phyloP scores from a whole-genome alignment of 768 basidiomycete genomes.

The Dentipellis fragilis region DNA sequence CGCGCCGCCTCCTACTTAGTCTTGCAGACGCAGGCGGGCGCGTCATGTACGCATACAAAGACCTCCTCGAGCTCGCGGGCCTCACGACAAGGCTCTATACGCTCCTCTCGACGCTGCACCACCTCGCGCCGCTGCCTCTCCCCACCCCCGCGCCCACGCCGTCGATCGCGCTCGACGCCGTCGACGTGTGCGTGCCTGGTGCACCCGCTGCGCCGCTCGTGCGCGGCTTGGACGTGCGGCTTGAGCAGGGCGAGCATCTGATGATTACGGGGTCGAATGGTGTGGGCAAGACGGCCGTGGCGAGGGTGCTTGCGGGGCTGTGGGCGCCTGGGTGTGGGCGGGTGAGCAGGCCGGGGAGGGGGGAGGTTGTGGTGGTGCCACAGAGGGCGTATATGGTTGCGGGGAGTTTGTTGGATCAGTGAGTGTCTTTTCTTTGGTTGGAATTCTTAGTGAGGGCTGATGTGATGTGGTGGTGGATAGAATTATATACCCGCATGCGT shows the following conservation, averaged over 20 bases:
- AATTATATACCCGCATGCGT: conserved; percentile 86
- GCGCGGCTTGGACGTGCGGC: conserved; percentile 50
- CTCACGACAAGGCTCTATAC: conserved; percentile 86
- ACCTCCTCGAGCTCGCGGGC: conserved; percentile 89
- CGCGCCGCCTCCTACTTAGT: conserved; percentile 80
- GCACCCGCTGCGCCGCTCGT: conserved; percentile 37
- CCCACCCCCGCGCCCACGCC: conserved; percentile 24
- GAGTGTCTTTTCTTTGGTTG: conserved; percentile 14
- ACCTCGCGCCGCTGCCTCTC: conserved; percentile 44
- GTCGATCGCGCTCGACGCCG: conserved; percentile 53
- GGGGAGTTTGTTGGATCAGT: conserved; percentile 83
- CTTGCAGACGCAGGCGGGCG: conserved; percentile 95
- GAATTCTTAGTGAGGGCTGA: not conserved
- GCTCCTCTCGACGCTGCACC: conserved; percentile 77
- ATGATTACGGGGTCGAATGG: conserved; percentile 93
- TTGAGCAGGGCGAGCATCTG: conserved; percentile 71
- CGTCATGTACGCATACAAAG: conserved; percentile 95
- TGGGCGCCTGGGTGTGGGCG: conserved; percentile 54
- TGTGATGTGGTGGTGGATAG: conserved; percentile 16
- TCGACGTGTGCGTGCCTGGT: conserved; percentile 56
- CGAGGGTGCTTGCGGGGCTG: conserved; percentile 79
- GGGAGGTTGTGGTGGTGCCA: conserved; percentile 72
- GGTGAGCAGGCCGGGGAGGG: conserved; percentile 17
- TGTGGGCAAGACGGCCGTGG: conserved; percentile 85
- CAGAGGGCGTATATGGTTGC: conserved; percentile 90